Percentiles rank a stretch among this genome's conserved stretches.
Evolutionary conservation across 768 basidiomycete species (phyloP).

Genomic region (Tricholoma matsutake): DNA sequence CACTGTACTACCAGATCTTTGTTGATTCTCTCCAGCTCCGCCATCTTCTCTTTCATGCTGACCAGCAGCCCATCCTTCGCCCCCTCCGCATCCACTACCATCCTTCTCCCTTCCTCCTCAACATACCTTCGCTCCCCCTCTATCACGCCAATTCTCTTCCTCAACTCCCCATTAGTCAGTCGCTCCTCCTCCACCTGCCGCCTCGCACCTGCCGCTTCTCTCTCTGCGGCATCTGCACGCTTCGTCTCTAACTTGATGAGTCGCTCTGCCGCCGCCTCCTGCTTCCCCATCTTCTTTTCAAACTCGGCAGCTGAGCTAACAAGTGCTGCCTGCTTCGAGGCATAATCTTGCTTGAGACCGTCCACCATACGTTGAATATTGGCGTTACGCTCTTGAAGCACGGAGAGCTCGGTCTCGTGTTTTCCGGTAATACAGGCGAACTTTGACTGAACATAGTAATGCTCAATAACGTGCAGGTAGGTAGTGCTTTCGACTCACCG

Average conservation of each 20-base stretch:
- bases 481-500: conserved; percentile 24
- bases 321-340: conserved; percentile 15
- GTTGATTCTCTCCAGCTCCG: conserved; percentile 22
- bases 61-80: conserved; percentile 11
- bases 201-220: conserved; percentile 17
- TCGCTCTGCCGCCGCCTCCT: conserved; percentile 25
- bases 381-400: conserved; percentile 39
- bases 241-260: conserved; percentile 24
- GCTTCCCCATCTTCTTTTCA: conserved; percentile 27
- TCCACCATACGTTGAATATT: conserved; percentile 21
- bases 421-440: conserved; percentile 32
- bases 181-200: conserved; percentile 12
- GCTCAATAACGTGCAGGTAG: neutral
- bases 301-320: conserved; percentile 13
- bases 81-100: neutral
- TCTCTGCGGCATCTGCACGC: conserved; percentile 27
- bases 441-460: conserved; percentile 8
- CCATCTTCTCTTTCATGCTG: conserved; percentile 14
- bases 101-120: conserved; percentile 11
- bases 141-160: conserved; percentile 8
- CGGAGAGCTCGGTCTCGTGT: conserved; percentile 35
- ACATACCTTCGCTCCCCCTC: conserved; percentile 10
- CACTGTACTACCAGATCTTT: conserved; percentile 22
- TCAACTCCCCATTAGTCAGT: conserved; percentile 12
- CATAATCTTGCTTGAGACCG: conserved; percentile 28